These are phyloP conservation scores for Paramecium sonneborni DNA, from an alignment of 73 alveolate species.

Conservation along the genomic window DNA sequence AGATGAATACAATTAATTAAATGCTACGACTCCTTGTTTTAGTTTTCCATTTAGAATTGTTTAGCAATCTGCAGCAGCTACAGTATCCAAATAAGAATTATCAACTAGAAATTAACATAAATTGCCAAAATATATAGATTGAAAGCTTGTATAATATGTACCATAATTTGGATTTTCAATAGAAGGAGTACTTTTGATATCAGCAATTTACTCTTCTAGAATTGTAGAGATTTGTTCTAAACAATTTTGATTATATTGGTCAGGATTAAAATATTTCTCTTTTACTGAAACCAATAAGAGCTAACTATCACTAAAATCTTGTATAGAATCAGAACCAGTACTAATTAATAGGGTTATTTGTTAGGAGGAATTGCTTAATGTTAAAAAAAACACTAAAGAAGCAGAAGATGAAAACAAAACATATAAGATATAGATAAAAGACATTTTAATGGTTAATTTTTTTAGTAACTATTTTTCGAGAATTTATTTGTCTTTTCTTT, in stretches of 20 bases:
- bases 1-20: conserved; percentile 18
- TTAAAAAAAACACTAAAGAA: not conserved
- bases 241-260: not conserved
- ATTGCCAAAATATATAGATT: not conserved
- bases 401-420: conserved; percentile 11
- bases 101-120: not conserved
- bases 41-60: not conserved
- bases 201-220: not conserved
- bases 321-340: not conserved
- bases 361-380: not conserved
- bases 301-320: not conserved
- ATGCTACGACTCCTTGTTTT: not conserved
- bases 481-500: not conserved
- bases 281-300: conserved; percentile 22
- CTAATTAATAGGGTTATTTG: not conserved
- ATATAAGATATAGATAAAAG: not conserved
- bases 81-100: not conserved
- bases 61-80: not conserved
- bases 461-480: conserved; percentile 14
- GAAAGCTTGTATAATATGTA: not conserved
- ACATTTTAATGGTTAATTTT: conserved; percentile 26
- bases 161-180: conserved; percentile 31
- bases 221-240: not conserved
- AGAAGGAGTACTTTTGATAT: conserved; percentile 11
- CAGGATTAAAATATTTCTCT: not conserved